Conservation (phyloP, 2,329 filamentous ascomycete species). For the Fusarium austroafricanum region DNA sequence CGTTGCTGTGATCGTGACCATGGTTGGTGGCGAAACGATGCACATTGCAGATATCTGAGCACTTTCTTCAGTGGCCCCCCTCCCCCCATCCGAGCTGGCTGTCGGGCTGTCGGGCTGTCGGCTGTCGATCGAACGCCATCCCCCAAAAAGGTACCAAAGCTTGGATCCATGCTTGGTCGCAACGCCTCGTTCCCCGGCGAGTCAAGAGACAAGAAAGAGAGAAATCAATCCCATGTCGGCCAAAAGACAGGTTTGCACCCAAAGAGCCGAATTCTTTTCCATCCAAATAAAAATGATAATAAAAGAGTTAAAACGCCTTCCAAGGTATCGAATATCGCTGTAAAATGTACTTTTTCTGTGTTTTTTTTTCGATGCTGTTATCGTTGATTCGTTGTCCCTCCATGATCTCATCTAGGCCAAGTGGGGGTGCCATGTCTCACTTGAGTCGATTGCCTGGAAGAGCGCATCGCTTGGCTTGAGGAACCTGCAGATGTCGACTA, state of each 20-base stretch:
- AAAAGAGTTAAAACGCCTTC: slow-evolving; percentile 31
- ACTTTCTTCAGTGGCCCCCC: slow-evolving; percentile 12
- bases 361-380: slow-evolving; percentile 30
- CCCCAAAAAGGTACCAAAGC: slow-evolving; percentile 30
- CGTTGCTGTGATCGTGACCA: not conserved
- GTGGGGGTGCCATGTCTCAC: slow-evolving; percentile 36
- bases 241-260: slow-evolving; percentile 44
- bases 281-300: slow-evolving; percentile 13
- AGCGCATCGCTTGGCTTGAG: slow-evolving; percentile 10
- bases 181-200: slow-evolving; percentile 9
- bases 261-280: slow-evolving; percentile 42
- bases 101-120: not conserved
- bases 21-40: slow-evolving; percentile 19
- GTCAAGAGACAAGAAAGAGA: not conserved
- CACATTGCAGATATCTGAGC: slow-evolving; percentile 13
- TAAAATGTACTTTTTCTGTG: slow-evolving; percentile 27
- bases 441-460: slow-evolving; percentile 18
- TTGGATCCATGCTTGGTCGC: not conserved
- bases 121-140: slow-evolving; percentile 16
- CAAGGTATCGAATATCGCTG: slow-evolving; percentile 29
- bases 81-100: not conserved
- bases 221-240: slow-evolving; percentile 14
- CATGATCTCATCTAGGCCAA: not conserved
- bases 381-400: slow-evolving; percentile 32
- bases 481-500: slow-evolving; percentile 21